These are phyloP conservation scores for Hyparrhenia diplandra DNA, from an alignment of 176 grass and related monocot species.

Conservation along the genomic window DNA sequence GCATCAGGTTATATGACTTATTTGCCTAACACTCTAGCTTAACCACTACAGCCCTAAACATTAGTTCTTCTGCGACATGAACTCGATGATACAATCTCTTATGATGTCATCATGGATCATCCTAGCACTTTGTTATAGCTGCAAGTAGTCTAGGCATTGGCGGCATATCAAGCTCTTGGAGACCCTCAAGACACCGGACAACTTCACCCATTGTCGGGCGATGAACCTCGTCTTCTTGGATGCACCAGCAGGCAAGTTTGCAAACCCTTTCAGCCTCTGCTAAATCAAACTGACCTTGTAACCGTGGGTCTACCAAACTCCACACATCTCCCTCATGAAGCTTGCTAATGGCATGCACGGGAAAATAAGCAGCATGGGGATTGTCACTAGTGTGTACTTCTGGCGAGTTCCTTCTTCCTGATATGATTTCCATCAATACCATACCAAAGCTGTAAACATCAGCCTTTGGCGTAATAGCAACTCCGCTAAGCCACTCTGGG, in stretches of 20 bases:
- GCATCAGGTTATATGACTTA: slow-evolving; percentile 18
- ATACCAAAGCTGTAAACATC: slow-evolving; percentile 59
- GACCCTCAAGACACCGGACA: slow-evolving; percentile 25
- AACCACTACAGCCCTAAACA: neutral
- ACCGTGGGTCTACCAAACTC: neutral
- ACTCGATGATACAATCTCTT: slow-evolving; percentile 27
- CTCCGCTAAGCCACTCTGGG: slow-evolving; percentile 41
- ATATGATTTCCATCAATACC: slow-evolving; percentile 47
- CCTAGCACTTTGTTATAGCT: neutral
- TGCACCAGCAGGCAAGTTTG: neutral
- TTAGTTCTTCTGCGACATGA: neutral
- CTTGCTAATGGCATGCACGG: slow-evolving; percentile 11
- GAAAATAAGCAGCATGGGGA: slow-evolving; percentile 6
- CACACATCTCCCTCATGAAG: neutral
- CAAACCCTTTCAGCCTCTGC: neutral
- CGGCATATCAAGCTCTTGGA: neutral
- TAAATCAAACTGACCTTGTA: neutral
- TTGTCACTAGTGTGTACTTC: neutral
- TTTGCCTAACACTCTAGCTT: neutral
- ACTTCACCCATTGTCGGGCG: slow-evolving; percentile 29
- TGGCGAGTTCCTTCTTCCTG: slow-evolving; percentile 25
- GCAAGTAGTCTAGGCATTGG: neutral
- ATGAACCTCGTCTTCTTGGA: neutral
- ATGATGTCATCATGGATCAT: slow-evolving; percentile 41
- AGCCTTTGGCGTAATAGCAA: slow-evolving; percentile 30